phyloP scores from a whole-genome alignment of 495 filamentous ascomycete species.

The Annulohypoxylon moriforme region DNA sequence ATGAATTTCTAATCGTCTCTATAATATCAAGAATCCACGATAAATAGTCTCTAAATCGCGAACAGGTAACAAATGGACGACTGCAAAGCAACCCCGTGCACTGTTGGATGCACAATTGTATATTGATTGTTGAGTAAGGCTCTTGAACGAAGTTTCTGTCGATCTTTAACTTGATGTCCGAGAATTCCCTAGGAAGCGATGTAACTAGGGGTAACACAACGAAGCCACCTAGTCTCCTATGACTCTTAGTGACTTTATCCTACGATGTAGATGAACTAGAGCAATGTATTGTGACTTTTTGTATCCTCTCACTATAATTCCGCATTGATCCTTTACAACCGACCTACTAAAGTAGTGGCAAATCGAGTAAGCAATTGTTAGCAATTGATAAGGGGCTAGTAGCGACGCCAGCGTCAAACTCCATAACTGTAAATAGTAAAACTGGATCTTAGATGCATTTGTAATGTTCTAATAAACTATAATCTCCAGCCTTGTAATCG shows the following conservation, averaged over 20 bases:
- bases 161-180: conserved; percentile 3
- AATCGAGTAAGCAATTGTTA: neutral
- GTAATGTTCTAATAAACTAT: neutral
- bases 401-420: neutral
- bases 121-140: neutral
- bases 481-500: neutral
- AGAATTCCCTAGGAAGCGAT: conserved; percentile 3
- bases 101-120: neutral
- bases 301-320: neutral
- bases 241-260: neutral
- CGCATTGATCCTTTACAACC: neutral
- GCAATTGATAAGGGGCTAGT: neutral
- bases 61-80: conserved; percentile 25
- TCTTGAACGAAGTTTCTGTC: neutral
- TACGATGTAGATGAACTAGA: neutral
- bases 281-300: conserved; percentile 3
- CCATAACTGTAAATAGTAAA: conserved; percentile 4
- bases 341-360: neutral
- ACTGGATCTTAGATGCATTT: neutral
- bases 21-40: neutral
- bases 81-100: conserved; percentile 29
- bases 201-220: conserved; percentile 26
- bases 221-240: neutral
- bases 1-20: neutral
- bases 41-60: conserved; percentile 12